These are phyloP conservation scores for Vigna radiata DNA, from an alignment of 306 rosid species.

Conservation along the genomic window DNA sequence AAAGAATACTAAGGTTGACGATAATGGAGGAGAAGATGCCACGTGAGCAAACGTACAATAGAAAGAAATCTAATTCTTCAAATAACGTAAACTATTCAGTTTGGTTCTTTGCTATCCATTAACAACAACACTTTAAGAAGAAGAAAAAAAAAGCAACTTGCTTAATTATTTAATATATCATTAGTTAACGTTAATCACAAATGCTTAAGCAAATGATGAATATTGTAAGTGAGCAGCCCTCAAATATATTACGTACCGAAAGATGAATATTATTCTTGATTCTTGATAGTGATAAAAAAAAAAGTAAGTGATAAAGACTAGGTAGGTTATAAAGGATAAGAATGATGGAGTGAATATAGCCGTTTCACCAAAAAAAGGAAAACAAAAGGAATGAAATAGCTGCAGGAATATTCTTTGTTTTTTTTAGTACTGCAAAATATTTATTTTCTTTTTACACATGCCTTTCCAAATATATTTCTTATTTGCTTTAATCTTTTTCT, in stretches of 20 bases:
- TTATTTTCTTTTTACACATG: neutral
- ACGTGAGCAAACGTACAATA: neutral
- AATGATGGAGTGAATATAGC: neutral
- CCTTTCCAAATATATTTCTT: neutral
- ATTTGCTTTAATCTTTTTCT: neutral
- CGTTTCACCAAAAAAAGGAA: neutral
- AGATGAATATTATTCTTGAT: neutral
- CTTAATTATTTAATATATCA: neutral
- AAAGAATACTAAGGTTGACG: neutral
- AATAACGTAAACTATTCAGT: neutral
- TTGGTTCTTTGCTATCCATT: slow-evolving; percentile 29
- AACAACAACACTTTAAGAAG: neutral
- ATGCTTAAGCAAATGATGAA: neutral
- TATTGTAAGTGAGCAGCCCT: slow-evolving; percentile 2
- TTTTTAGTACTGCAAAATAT: neutral
- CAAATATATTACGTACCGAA: neutral
- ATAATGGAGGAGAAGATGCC: slow-evolving; percentile 10
- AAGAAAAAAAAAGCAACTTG: neutral
- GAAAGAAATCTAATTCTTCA: slow-evolving; percentile 2
- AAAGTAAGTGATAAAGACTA: neutral
- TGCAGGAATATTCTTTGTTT: slow-evolving; percentile 6
- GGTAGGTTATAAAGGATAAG: neutral
- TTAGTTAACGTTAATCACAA: slow-evolving; percentile 15
- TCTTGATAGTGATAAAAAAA: neutral
- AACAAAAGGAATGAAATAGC: neutral